phyloP scores from a whole-genome alignment of 805 yeast species.

The Ogataea thermomethanolica region DNA sequence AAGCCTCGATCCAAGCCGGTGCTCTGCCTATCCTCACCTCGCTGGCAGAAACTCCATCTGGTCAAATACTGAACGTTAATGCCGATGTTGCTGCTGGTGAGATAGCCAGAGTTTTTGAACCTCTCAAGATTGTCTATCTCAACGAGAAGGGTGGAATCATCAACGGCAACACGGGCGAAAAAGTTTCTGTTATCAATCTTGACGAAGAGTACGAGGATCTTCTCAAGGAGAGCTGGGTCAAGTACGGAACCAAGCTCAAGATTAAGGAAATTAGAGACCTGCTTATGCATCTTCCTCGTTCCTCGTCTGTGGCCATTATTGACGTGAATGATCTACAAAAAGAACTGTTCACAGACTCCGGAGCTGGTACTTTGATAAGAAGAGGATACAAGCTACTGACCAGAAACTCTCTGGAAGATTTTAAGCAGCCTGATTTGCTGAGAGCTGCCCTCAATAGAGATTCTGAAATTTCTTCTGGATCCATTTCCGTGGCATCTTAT shows the following conservation, averaged over 20 bases:
- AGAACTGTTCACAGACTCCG: slow-evolving; percentile 96
- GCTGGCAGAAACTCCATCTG: slow-evolving; percentile 92
- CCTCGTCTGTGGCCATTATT: slow-evolving; percentile 96
- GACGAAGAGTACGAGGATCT: slow-evolving; percentile 94
- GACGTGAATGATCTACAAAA: slow-evolving; percentile 93
- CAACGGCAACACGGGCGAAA: slow-evolving; percentile 89
- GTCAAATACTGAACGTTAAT: slow-evolving; percentile 94
- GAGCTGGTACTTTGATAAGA: slow-evolving; percentile 98
- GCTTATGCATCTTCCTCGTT: slow-evolving; percentile 89
- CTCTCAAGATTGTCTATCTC: slow-evolving; percentile 91
- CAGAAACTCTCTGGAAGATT: slow-evolving; percentile 65
- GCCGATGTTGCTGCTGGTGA: slow-evolving; percentile 99
- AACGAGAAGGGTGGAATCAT: slow-evolving; percentile 97
- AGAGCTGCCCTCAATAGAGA: slow-evolving; percentile 76
- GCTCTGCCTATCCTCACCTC: slow-evolving; percentile 96
- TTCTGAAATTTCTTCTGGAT: slow-evolving; percentile 66
- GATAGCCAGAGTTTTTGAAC: slow-evolving; percentile 93
- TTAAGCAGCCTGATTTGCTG: slow-evolving; percentile 69
- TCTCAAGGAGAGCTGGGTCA: slow-evolving; percentile 95
- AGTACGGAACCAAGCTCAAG: slow-evolving; percentile 96
- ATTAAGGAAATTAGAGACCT: slow-evolving; percentile 95
- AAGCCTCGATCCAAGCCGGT: slow-evolving; percentile 93
- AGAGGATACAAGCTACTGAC: slow-evolving; percentile 88
- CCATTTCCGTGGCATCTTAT: slow-evolving; percentile 75
- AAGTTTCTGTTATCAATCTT: slow-evolving; percentile 82